Percentiles rank a stretch among this genome's conserved stretches.
These are phyloP conservation scores for Carex kokanica DNA, from an alignment of 176 grass and related monocot species.

Conservation along the genomic window DNA sequence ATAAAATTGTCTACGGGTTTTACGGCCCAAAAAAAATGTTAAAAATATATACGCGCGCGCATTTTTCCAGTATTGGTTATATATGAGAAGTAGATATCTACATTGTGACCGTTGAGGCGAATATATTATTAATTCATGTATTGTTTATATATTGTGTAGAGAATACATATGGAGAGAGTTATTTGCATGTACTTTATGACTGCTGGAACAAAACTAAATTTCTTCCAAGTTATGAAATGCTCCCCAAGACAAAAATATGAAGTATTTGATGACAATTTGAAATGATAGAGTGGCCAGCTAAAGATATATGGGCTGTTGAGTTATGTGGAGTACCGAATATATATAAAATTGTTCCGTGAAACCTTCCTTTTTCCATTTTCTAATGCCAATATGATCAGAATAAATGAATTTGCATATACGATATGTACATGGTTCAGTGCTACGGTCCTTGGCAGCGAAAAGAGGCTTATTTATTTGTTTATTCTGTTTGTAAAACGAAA, in stretches of 20 bases:
- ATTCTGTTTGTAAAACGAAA: not conserved
- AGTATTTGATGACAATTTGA: not conserved
- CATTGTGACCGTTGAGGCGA: not conserved
- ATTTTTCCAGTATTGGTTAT: too few species aligned
- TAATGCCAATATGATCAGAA: too few species aligned
- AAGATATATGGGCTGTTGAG: not conserved
- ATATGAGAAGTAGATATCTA: not conserved
- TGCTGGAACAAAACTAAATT: not conserved
- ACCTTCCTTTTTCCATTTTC: too few species aligned
- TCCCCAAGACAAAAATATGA: not conserved
- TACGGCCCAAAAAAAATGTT: too few species aligned
- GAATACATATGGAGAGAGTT: not conserved
- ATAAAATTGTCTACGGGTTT: too few species aligned
- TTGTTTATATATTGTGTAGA: not conserved
- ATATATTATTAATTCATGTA: not conserved
- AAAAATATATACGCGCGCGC: too few species aligned
- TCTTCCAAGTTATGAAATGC: not conserved
- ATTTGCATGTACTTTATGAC: not conserved
- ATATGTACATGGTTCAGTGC: not conserved
- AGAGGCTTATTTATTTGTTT: not conserved
- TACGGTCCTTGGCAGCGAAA: not conserved
- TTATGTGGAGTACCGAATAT: too few species aligned
- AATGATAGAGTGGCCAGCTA: not conserved
- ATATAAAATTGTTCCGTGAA: too few species aligned
- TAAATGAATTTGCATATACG: too few species aligned